These are phyloP conservation scores for Fraxinus baroniana DNA, from an alignment of 305 asterid genomes.

Conservation along the genomic window DNA sequence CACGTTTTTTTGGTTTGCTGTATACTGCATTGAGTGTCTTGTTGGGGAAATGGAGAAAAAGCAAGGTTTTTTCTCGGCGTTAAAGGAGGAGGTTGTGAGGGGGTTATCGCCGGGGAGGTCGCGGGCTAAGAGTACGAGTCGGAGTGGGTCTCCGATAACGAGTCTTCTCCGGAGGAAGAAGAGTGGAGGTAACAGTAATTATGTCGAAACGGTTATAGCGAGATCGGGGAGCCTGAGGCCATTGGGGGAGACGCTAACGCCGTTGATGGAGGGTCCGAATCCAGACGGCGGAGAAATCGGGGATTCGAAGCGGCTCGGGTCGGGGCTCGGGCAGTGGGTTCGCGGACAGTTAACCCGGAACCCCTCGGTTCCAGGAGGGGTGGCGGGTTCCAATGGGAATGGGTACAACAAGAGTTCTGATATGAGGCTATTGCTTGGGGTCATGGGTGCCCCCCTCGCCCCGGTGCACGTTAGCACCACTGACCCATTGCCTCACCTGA, in stretches of 20 bases:
- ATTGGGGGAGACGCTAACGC: slow-evolving; percentile 72
- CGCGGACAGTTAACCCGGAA: slow-evolving; percentile 69
- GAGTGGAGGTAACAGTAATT: slow-evolving; percentile 24
- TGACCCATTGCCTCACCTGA: slow-evolving; percentile 65
- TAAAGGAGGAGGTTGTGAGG: slow-evolving; percentile 83
- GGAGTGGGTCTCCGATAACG: slow-evolving; percentile 67
- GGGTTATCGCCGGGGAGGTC: slow-evolving; percentile 83
- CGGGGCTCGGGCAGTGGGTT: slow-evolving; percentile 81
- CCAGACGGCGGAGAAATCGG: slow-evolving; percentile 76
- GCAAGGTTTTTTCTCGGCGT: slow-evolving; percentile 84
- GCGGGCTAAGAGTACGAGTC: slow-evolving; percentile 64
- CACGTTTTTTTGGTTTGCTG: neutral
- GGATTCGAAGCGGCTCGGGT: slow-evolving; percentile 65
- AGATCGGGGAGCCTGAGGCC: slow-evolving; percentile 92
- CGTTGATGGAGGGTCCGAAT: slow-evolving; percentile 93
- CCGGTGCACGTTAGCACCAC: slow-evolving; percentile 61
- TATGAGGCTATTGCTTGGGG: slow-evolving; percentile 69
- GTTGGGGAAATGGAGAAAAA: slow-evolving; percentile 56
- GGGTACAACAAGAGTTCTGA: slow-evolving; percentile 61
- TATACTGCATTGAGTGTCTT: neutral
- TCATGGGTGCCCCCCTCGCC: slow-evolving; percentile 77
- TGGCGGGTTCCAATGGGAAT: slow-evolving; percentile 20
- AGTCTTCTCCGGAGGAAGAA: slow-evolving; percentile 60
- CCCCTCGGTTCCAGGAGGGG: slow-evolving; percentile 47
- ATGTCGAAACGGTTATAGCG: slow-evolving; percentile 45